Evolutionary conservation across 257 asterid species (phyloP), one percentile per base, ranked within the genome.

Genomic region (Ocimum tenuiflorum): DNA sequence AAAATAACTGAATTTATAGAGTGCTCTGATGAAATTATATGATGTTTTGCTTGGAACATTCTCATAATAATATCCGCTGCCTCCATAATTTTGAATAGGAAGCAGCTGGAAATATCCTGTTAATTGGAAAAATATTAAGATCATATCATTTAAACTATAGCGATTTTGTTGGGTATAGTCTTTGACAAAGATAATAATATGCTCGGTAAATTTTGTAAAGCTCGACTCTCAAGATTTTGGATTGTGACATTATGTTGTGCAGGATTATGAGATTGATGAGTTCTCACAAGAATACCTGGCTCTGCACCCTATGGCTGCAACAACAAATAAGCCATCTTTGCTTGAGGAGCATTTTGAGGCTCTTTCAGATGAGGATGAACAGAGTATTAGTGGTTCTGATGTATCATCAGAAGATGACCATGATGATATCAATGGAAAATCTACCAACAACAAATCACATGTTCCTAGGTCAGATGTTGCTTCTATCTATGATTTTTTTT

Each of bases 201-300:
- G 31, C 31, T 27, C 4, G 31, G 31, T 27, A 27, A 27, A 27
- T 27, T n/a, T 27, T 27, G 31, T 27, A 27, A 27, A 27, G 4
- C 31, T 27, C 31, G 4, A 39, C 31, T 38, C 57, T 24, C 49
- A 1, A 46, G 51, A 15, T 42, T 65, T 33, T 22, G 47, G 38
- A 43, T 49, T 49, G 18, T 19, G 14, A 35, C 18, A 14, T 45
- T 5, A 36, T 81, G 47, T 74, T 60, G 59, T 72, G 58, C 83
- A 92, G 99, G 97, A 87, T 79, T 92, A 72, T 52, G 94, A 92
- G 78, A 79, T 92, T 75, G 97, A 92, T 75, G 91, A 84, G 71
- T 46, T 11, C 46, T 85, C 99, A 43, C 64, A 67, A 47, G 96
- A 89, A 67, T 92, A 87, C 74, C 56, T 56, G 68, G 91, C 88